Evolutionary conservation across 2,329 filamentous ascomycete species (phyloP).

Genomic region (Chrysoporthe deuterocubensis): DNA sequence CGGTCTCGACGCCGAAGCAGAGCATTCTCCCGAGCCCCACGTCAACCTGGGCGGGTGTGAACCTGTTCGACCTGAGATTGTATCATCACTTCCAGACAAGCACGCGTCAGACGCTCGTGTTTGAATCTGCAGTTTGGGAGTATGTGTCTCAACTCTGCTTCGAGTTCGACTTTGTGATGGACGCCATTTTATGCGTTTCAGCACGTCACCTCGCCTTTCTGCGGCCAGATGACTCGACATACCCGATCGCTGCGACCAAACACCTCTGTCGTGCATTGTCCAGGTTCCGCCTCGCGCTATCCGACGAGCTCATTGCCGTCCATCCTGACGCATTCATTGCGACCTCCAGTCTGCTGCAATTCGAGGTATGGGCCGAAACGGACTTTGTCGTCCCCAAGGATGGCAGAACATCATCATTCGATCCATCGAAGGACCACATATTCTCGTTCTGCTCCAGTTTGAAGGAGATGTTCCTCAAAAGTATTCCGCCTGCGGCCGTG

Average conservation of each 20-base stretch:
- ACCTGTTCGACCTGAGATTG: conserved; percentile 31
- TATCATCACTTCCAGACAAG: conserved; percentile 33
- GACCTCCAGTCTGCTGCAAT: conserved; percentile 32
- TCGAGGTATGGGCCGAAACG: conserved; percentile 32
- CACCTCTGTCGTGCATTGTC: conserved; percentile 31
- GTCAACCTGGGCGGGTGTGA: conserved; percentile 16
- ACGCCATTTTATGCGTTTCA: conserved; percentile 32
- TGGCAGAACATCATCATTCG: not conserved
- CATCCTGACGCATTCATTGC: conserved; percentile 33
- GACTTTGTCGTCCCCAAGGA: conserved; percentile 19
- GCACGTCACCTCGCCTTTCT: conserved; percentile 32
- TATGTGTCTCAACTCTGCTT: conserved; percentile 32
- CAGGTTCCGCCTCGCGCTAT: conserved; percentile 26
- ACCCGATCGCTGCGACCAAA: conserved; percentile 21
- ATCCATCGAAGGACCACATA: conserved; percentile 29
- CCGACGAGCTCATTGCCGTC: conserved; percentile 22
- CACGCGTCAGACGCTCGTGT: conserved; percentile 32
- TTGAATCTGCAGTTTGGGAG: conserved; percentile 28
- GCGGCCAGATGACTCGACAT: conserved; percentile 25
- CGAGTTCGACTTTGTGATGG: conserved; percentile 33
- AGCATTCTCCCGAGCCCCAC: not conserved
- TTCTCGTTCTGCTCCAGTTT: conserved; percentile 33
- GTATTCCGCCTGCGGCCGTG: conserved; percentile 22
- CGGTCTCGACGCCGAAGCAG: not conserved
- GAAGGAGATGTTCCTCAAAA: conserved; percentile 32